Percentiles rank a stretch among this genome's conserved stretches.
Conservation (phyloP, 129 eudicot species). For the Apium graveolens region DNA sequence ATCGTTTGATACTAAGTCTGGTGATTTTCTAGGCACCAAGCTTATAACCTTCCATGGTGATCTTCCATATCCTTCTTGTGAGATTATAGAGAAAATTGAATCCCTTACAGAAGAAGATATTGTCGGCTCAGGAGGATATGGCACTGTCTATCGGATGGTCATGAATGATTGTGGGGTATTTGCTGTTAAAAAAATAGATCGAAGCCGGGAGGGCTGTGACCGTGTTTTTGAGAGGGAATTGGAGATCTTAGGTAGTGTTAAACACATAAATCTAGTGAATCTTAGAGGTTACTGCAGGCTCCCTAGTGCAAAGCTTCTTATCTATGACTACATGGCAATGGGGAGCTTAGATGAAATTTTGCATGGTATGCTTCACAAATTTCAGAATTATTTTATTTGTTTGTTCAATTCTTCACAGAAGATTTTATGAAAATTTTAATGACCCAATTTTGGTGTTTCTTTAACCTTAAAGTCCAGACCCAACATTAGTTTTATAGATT, state of each 20-base stretch:
- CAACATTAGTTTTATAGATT: not conserved
- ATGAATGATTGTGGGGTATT: conserved; percentile 99
- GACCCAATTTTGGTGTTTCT: not conserved
- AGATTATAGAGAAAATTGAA: conserved; percentile 87
- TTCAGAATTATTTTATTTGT: not conserved
- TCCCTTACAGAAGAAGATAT: conserved; percentile 75
- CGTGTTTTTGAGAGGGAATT: conserved; percentile 79
- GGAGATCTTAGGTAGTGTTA: conserved; percentile 83
- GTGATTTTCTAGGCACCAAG: conserved; percentile 56
- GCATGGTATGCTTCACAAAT: conserved; percentile 49
- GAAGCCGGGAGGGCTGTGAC: conserved; percentile 75
- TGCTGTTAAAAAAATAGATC: conserved; percentile 86
- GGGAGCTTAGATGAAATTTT: conserved; percentile 77
- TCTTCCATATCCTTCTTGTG: conserved; percentile 90
- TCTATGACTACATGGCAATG: conserved; percentile 81
- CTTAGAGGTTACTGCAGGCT: conserved; percentile 90
- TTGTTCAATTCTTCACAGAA: not conserved
- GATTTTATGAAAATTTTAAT: not conserved
- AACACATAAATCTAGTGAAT: conserved; percentile 87
- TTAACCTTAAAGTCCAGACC: not conserved
- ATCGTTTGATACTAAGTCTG: not conserved
- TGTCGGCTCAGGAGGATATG: conserved; percentile 95
- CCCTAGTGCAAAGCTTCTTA: conserved; percentile 81
- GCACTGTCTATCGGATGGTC: conserved; percentile 93
- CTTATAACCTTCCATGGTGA: conserved; percentile 92